Evolutionary conservation across 2,329 filamentous ascomycete species (phyloP).

Genomic region (Westerdykella ornata): DNA sequence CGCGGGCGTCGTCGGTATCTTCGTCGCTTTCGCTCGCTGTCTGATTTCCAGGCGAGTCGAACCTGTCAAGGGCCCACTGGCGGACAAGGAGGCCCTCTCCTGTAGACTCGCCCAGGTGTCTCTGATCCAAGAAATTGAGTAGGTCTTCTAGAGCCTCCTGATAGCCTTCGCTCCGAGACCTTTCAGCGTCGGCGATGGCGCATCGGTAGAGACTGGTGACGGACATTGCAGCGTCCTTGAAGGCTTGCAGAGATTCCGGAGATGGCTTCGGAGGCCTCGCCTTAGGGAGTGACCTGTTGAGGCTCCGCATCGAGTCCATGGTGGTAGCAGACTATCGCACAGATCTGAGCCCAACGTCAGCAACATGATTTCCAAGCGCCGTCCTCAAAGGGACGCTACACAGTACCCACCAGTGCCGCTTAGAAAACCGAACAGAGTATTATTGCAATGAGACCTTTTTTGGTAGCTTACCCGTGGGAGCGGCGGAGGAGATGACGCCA

Average conservation of each 20-base stretch:
- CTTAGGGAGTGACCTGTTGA: slow-evolving; percentile 37
- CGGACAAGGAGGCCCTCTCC: slow-evolving; percentile 66
- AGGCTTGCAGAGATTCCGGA: slow-evolving; percentile 66
- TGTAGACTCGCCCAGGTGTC: slow-evolving; percentile 69
- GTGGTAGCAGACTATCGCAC: not conserved
- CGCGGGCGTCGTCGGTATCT: slow-evolving; percentile 52
- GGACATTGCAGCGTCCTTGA: slow-evolving; percentile 85
- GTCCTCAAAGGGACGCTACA: too few relatives aligned
- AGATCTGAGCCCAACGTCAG: not conserved
- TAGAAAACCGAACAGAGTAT: too few relatives aligned
- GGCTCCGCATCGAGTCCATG: slow-evolving; percentile 40
- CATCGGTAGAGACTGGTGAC: slow-evolving; percentile 96
- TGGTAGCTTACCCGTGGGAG: too few relatives aligned
- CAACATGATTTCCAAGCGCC: too few relatives aligned
- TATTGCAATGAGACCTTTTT: too few relatives aligned
- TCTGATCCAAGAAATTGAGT: slow-evolving; percentile 74
- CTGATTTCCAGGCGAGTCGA: slow-evolving; percentile 52
- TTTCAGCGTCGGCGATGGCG: slow-evolving; percentile 68
- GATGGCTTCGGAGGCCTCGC: slow-evolving; percentile 23
- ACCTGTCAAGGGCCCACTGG: slow-evolving; percentile 62
- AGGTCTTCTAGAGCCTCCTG: slow-evolving; percentile 92
- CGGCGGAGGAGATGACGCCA: too few relatives aligned
- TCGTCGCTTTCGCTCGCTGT: slow-evolving; percentile 61
- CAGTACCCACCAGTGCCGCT: too few relatives aligned
- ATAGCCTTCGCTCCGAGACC: slow-evolving; percentile 74